phyloP scores from a whole-genome alignment of 78 protist species.

The Neovahlkampfia damariscottae region DNA sequence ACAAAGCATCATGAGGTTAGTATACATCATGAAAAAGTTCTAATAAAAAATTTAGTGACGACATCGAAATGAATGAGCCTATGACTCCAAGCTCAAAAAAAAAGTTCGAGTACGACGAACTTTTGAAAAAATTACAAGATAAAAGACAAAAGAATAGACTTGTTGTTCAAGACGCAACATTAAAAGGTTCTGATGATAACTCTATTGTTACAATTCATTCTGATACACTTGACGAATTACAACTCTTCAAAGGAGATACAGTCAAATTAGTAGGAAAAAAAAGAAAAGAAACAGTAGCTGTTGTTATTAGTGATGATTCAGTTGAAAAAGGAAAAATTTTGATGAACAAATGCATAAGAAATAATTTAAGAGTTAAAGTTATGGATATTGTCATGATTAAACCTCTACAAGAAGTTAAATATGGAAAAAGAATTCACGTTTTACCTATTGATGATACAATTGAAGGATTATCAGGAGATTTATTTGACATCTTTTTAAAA shows the following conservation, averaged over 20 bases:
- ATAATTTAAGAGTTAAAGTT: slow-evolving; percentile 81
- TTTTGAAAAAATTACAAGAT: neutral
- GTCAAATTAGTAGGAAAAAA: slow-evolving; percentile 93
- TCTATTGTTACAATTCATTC: slow-evolving; percentile 73
- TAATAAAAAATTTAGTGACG: too few species aligned
- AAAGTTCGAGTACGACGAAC: too few species aligned
- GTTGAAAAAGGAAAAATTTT: slow-evolving; percentile 78
- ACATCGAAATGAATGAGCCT: too few species aligned
- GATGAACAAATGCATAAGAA: slow-evolving; percentile 86
- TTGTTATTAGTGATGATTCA: slow-evolving; percentile 83
- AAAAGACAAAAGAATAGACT: slow-evolving; percentile 88
- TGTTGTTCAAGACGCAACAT: slow-evolving; percentile 89
- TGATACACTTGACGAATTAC: slow-evolving; percentile 69
- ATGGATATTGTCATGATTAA: slow-evolving; percentile 91
- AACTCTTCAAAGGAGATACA: slow-evolving; percentile 93
- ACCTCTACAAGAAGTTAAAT: slow-evolving; percentile 77
- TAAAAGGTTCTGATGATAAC: slow-evolving; percentile 97
- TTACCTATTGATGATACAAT: slow-evolving; percentile 99
- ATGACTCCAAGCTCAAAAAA: too few species aligned
- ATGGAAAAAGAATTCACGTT: slow-evolving; percentile 87
- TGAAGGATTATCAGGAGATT: slow-evolving; percentile 96
- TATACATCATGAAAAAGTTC: too few species aligned
- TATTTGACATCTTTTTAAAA: slow-evolving; percentile 92
- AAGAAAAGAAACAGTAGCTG: slow-evolving; percentile 86
- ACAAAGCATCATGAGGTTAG: too few species aligned